Percentiles rank a stretch among this genome's conserved stretches.
Conservation (phyloP, 2,329 filamentous ascomycete species). For the Aquanectria penicillioides region DNA sequence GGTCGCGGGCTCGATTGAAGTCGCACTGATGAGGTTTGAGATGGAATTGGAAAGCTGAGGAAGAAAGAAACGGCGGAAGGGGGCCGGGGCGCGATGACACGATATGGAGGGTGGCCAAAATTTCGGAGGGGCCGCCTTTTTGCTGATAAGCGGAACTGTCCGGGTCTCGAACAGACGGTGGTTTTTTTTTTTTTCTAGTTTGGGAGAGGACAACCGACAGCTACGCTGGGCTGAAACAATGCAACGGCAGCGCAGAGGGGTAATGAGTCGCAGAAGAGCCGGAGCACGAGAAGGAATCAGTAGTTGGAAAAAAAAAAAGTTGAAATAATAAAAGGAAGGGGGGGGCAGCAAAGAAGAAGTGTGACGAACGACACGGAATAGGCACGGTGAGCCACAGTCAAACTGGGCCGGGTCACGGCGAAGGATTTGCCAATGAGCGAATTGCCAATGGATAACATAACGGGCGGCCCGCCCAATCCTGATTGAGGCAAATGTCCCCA, state of each 20-base stretch:
- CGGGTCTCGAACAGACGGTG: slow-evolving; percentile 22
- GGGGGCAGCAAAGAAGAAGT: slow-evolving; percentile 4
- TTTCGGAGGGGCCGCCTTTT: slow-evolving; percentile 24
- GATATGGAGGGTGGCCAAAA: slow-evolving; percentile 38
- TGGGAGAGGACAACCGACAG: background rate
- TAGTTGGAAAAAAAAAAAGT: background rate
- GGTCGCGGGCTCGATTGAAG: slow-evolving; percentile 26
- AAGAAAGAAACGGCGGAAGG: slow-evolving; percentile 15
- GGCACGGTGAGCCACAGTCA: background rate
- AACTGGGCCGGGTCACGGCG: background rate
- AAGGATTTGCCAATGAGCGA: slow-evolving; percentile 38
- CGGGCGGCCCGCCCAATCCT: slow-evolving; percentile 27
- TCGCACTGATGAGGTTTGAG: slow-evolving; percentile 5
- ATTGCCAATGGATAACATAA: slow-evolving; percentile 34
- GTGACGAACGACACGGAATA: slow-evolving; percentile 8
- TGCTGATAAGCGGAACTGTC: slow-evolving; percentile 31
- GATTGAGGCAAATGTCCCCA: too few species aligned
- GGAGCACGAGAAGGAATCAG: slow-evolving; percentile 10
- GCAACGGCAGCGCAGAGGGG: slow-evolving; percentile 12
- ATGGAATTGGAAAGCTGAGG: slow-evolving; percentile 10
- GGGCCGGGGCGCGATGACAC: slow-evolving; percentile 23
- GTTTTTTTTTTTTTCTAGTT: background rate
- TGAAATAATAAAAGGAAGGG: background rate
- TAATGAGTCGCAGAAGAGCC: slow-evolving; percentile 6
- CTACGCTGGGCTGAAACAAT: background rate